Evolutionary conservation across 2,329 filamentous ascomycete species (phyloP).

Genomic region (Xylariales sp.): DNA sequence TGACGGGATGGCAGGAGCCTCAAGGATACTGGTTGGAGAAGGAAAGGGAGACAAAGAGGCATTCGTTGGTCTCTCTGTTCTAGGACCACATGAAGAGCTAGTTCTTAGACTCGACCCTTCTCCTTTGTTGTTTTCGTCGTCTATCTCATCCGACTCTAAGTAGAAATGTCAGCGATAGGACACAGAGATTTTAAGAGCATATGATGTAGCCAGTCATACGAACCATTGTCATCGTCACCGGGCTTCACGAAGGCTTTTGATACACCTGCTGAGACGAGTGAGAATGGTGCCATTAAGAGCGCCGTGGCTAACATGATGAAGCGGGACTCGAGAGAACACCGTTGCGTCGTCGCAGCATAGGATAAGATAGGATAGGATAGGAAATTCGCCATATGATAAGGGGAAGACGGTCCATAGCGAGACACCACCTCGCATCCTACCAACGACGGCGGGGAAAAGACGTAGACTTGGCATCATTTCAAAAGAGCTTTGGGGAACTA

Average conservation of each 20-base stretch:
- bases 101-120: not conserved
- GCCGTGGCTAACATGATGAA: not conserved
- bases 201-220: not conserved
- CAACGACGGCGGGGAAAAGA: too few species aligned
- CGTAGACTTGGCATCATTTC: too few species aligned
- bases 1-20: too few species aligned
- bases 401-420: not conserved
- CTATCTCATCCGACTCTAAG: too few species aligned
- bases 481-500: too few species aligned
- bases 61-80: not conserved
- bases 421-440: too few species aligned
- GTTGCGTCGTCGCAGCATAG: not conserved
- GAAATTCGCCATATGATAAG: not conserved
- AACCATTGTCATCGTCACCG: conserved; percentile 4
- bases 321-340: not conserved
- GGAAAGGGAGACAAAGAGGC: not conserved
- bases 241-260: not conserved
- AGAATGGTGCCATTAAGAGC: not conserved
- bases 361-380: not conserved
- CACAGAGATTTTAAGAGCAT: too few species aligned
- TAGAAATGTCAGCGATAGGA: too few species aligned
- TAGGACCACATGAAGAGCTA: not conserved
- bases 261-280: conserved; percentile 2
- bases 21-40: not conserved
- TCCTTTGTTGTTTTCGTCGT: too few species aligned